Evolutionary conservation across 768 basidiomycete genomes (phyloP).

Genomic region (Guyanaporus albipodus): DNA sequence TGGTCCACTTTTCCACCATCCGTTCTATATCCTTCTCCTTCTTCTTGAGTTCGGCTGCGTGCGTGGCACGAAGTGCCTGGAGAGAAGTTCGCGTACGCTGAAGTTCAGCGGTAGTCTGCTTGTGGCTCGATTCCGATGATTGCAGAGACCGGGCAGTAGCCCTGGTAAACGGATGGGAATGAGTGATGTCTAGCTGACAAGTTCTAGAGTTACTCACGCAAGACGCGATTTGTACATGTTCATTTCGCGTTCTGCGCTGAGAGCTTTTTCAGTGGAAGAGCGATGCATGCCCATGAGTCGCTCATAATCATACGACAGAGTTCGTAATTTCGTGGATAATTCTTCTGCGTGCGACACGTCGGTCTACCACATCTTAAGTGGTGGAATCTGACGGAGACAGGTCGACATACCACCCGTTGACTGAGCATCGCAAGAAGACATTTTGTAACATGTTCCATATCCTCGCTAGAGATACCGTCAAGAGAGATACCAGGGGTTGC

Average conservation of each 20-base stretch:
- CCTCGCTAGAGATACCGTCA: slow-evolving; percentile 54
- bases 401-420: slow-evolving; percentile 64
- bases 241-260: slow-evolving; percentile 75
- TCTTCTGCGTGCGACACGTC: slow-evolving; percentile 82
- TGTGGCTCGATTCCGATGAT: slow-evolving; percentile 60
- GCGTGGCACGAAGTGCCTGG: slow-evolving; percentile 64
- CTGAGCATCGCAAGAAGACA: slow-evolving; percentile 74
- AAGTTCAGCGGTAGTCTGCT: slow-evolving; percentile 64
- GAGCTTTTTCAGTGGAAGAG: slow-evolving; percentile 53
- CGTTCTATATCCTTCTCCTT: slow-evolving; percentile 77
- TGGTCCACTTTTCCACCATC: slow-evolving; percentile 70
- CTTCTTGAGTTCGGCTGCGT: slow-evolving; percentile 73
- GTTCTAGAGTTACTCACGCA: slow-evolving; percentile 46
- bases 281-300: slow-evolving; percentile 64
- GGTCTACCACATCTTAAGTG: slow-evolving; percentile 38
- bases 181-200: neutral
- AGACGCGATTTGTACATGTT: slow-evolving; percentile 69
- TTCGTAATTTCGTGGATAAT: slow-evolving; percentile 67
- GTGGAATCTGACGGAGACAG: slow-evolving; percentile 1
- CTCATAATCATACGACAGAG: slow-evolving; percentile 78
- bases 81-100: slow-evolving; percentile 67
- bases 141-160: slow-evolving; percentile 51
- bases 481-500: slow-evolving; percentile 61
- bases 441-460: slow-evolving; percentile 59
- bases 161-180: slow-evolving; percentile 34